A percentile compares a stretch with the other conserved stretches of the same genome.
These are phyloP conservation scores for Casaregolazyma lundiana DNA, from an alignment of 1,139 yeast species.

Conservation along the genomic window DNA sequence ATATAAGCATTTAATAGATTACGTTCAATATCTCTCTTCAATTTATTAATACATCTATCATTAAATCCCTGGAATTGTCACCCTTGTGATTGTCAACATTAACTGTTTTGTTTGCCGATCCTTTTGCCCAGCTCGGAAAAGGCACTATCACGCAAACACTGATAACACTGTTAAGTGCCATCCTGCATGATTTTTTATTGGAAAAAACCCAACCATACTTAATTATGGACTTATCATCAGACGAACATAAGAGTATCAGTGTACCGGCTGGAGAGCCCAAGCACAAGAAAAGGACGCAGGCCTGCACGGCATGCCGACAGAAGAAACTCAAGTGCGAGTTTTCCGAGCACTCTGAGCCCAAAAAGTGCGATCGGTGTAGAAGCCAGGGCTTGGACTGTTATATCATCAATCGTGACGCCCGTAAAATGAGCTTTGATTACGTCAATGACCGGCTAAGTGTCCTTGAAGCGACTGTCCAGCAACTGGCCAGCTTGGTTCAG, in stretches of 20 bases:
- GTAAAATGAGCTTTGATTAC: conserved; percentile 18
- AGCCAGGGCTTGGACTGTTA: conserved; percentile 19
- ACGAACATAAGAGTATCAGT: neutral
- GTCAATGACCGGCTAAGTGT: conserved; percentile 17
- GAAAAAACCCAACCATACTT: neutral
- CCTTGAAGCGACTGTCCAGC: conserved; percentile 8
- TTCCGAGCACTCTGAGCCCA: conserved; percentile 19
- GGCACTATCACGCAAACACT: too few relatives aligned
- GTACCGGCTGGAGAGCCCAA: neutral
- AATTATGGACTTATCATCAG: neutral
- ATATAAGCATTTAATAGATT: too few relatives aligned
- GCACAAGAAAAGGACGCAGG: conserved; percentile 24
- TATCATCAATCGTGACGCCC: conserved; percentile 21
- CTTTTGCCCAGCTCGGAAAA: too few relatives aligned
- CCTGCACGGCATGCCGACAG: conserved; percentile 23
- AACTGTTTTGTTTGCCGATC: too few relatives aligned
- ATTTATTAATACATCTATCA: too few relatives aligned
- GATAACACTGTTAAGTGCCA: neutral
- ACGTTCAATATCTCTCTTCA: too few relatives aligned
- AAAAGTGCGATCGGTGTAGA: conserved; percentile 23
- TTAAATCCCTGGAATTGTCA: too few relatives aligned
- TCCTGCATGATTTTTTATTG: too few relatives aligned
- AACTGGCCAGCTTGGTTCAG: conserved; percentile 4
- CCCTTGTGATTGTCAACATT: too few relatives aligned
- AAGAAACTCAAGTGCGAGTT: conserved; percentile 24